Evolutionary conservation across 805 yeast species (phyloP).

Genomic region (Candida peoriensis): DNA sequence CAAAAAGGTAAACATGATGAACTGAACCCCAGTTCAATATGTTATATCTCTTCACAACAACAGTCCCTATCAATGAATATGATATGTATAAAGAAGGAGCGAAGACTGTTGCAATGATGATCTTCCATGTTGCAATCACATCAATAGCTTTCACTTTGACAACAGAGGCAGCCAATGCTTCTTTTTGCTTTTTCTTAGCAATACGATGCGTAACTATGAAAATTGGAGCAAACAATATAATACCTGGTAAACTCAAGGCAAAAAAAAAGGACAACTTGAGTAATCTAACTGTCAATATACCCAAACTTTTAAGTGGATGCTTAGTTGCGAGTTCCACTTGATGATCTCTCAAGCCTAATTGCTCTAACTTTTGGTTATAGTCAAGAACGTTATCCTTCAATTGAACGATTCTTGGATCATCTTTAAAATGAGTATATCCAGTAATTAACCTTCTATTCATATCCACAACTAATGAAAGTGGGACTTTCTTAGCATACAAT

Average conservation of each 20-base stretch:
- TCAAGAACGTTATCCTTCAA: constrained; percentile 57
- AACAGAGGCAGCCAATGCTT: constrained; percentile 83
- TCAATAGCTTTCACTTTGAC: constrained; percentile 90
- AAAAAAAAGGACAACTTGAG: constrained; percentile 47
- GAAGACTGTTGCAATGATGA: constrained; percentile 73
- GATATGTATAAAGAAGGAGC: constrained; percentile 81
- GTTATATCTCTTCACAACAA: constrained; percentile 29
- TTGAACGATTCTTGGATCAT: constrained; percentile 61
- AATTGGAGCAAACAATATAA: constrained; percentile 78
- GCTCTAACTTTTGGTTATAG: constrained; percentile 62
- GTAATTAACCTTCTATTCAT: constrained; percentile 82
- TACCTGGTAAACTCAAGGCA: constrained; percentile 76
- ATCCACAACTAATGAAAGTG: constrained; percentile 76
- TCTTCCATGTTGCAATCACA: constrained; percentile 94
- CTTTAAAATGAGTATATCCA: constrained; percentile 74
- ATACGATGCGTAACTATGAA: constrained; percentile 67
- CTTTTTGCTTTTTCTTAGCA: constrained; percentile 64
- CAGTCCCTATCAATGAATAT: constrained; percentile 53
- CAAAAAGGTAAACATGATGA: constrained; percentile 28
- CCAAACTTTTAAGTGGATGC: constrained; percentile 42
- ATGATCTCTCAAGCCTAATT: constrained; percentile 65
- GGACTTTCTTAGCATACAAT: constrained; percentile 64
- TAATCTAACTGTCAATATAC: constrained; percentile 48
- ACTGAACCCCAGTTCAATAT: constrained; percentile 11
- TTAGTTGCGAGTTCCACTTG: constrained; percentile 54